phyloP scores from a whole-genome alignment of 1,284 basidiomycete genomes.

The Microbotryum violaceum region DNA sequence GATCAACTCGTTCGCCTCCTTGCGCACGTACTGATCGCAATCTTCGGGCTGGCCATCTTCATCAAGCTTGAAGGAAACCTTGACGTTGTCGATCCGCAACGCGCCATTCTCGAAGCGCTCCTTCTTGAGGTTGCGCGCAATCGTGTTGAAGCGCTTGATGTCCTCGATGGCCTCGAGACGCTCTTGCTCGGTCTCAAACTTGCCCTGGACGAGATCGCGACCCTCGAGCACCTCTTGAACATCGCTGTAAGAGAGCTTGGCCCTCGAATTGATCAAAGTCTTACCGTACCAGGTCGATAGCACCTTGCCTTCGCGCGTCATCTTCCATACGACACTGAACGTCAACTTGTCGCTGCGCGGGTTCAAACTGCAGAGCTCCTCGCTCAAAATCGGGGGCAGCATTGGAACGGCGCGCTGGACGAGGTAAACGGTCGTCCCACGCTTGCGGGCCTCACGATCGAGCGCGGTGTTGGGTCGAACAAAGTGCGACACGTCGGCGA shows the following conservation, averaged over 20 bases:
- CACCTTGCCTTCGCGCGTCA: constrained; percentile 73
- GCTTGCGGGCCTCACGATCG: constrained; percentile 94
- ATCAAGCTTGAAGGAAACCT: constrained; percentile 72
- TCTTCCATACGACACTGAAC: constrained; percentile 79
- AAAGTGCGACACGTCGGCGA: constrained; percentile 94
- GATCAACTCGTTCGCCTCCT: constrained; percentile 70
- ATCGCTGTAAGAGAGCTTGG: constrained; percentile 73
- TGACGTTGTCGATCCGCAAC: constrained; percentile 62
- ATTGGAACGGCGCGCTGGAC: constrained; percentile 93
- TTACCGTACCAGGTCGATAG: constrained; percentile 86
- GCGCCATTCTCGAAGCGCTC: constrained; percentile 73
- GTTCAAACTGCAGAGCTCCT: constrained; percentile 84
- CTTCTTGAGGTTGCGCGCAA: constrained; percentile 44
- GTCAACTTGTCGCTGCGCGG: constrained; percentile 81
- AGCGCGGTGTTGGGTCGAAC: constrained; percentile 81
- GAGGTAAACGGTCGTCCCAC: constrained; percentile 85
- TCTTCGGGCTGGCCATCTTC: constrained; percentile 75
- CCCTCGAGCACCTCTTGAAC: constrained; percentile 78
- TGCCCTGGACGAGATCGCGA: constrained; percentile 49
- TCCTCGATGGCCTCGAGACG: constrained; percentile 60
- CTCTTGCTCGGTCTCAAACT: constrained; percentile 54
- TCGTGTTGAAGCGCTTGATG: constrained; percentile 60
- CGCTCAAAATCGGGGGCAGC: constrained; percentile 83
- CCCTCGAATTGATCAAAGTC: constrained; percentile 81
- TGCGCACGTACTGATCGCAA: constrained; percentile 57